phyloP scores from a whole-genome alignment of 176 grass and related monocot species.

The Ensete ventricosum region DNA sequence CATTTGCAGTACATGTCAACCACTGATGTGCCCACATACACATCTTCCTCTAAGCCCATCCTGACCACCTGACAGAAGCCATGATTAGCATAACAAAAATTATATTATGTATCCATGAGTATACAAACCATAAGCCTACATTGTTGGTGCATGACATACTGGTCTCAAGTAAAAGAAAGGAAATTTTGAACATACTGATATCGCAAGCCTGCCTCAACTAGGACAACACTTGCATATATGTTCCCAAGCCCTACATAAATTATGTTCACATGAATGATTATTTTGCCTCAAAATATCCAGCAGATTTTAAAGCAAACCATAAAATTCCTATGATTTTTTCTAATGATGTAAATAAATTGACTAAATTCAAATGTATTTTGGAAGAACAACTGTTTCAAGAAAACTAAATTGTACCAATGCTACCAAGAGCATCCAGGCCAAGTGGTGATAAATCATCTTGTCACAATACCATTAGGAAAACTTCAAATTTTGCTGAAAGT shows the following conservation, averaged over 20 bases:
- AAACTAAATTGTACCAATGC: not conserved
- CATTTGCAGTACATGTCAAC: conserved; percentile 96
- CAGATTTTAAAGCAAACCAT: not conserved
- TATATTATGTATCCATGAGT: not conserved
- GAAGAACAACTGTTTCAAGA: not conserved
- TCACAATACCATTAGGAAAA: not conserved
- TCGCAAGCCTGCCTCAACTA: not conserved
- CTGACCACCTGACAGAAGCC: conserved; percentile 49
- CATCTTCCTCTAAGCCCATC: conserved; percentile 66
- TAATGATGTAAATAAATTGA: not conserved
- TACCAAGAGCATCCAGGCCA: not conserved
- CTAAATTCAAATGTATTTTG: not conserved
- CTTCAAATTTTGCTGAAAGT: not conserved
- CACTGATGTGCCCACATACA: conserved; percentile 74
- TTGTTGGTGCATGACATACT: not conserved
- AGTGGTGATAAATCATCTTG: not conserved
- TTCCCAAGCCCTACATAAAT: not conserved
- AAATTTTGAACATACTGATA: not conserved
- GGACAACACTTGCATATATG: not conserved
- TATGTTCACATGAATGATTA: not conserved
- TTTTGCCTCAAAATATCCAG: not conserved
- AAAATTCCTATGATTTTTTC: not conserved
- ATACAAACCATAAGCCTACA: not conserved
- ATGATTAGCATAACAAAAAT: not conserved
- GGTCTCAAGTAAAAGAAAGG: not conserved